Evolutionary conservation across 257 asterid genomes (phyloP), one percentile per base, ranked within the genome.

Genomic region (Solanum pinnatisectum): DNA sequence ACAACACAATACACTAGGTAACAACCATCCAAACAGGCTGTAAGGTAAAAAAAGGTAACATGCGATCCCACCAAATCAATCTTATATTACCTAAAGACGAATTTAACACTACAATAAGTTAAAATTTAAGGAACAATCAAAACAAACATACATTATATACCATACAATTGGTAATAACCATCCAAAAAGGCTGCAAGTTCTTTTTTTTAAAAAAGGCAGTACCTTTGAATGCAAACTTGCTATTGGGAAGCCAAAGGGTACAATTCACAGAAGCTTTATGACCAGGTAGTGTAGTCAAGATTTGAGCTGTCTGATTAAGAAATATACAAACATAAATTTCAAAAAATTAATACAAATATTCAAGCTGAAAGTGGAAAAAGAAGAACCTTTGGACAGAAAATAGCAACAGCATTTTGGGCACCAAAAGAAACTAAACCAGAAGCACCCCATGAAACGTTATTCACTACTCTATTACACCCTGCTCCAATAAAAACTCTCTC

Each of bases 401-500:
- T 94, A 59, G 98, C 98, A 63, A 97, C 98, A 46, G 98, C 98
- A 86, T 95, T 97, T 90, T 96, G 98, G 52, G 98, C 92, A 72
- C 99, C 99, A 88, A 97, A 97, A 67, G 99, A 90, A 89, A 96
- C 89, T 91, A 96, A 96, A 89, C 87, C 94, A 77, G 90, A 96
- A 78, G 98, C 98, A 37, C 98, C 99, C 99, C 99, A 95, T 3
- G 99, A 97, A 6, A 95, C 98, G 88, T 96, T 97, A 93, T 97
- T 94, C 23, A 97, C 98, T 74, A 95, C 91, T 92, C 99, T 91
- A 90, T 97, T 97, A 90, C 99, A 97, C 4, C 98, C 99, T 33
- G 98, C 94, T 87, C 99, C 99, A 18, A 96, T 91, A 79, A 97
- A 96, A 77, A 90, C 90, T 73, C 91, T 92, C 16, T 94, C 90